These are phyloP conservation scores for Candida ficus DNA, from an alignment of 805 yeast species.

Conservation along the genomic window DNA sequence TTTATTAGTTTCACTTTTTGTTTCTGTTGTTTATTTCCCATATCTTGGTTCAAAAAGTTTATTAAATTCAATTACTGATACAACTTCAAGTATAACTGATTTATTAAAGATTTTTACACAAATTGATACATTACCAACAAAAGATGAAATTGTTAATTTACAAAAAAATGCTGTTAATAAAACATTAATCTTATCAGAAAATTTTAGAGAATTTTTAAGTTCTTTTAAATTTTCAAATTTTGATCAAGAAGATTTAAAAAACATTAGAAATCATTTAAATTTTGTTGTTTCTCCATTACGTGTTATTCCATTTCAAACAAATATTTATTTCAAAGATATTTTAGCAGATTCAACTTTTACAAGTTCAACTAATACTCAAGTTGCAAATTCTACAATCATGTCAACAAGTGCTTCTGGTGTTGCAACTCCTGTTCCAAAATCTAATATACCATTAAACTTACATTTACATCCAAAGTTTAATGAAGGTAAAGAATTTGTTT, in stretches of 20 bases:
- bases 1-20: constrained; percentile 30
- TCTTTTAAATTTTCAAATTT: constrained; percentile 34
- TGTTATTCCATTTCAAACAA: constrained; percentile 30
- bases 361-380: constrained; percentile 2
- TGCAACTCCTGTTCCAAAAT: constrained; percentile 32
- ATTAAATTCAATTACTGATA: constrained; percentile 21
- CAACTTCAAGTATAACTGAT: constrained; percentile 22
- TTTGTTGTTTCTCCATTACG: constrained; percentile 34
- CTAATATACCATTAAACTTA: background rate
- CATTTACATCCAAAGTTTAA: constrained; percentile 5
- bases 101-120: constrained; percentile 19
- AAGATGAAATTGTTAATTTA: constrained; percentile 14
- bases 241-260: constrained; percentile 27
- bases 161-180: constrained; percentile 29
- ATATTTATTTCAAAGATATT: constrained; percentile 10
- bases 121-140: constrained; percentile 9
- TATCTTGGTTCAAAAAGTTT: constrained; percentile 34
- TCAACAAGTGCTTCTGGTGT: constrained; percentile 21
- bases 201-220: constrained; percentile 38
- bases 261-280: constrained; percentile 39
- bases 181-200: constrained; percentile 33
- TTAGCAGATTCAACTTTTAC: background rate
- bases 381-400: background rate
- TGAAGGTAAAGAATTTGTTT: constrained; percentile 16
- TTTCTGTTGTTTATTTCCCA: constrained; percentile 34